phyloP scores from a whole-genome alignment of 2,329 filamentous ascomycete species.

The Aphanoascus verrucosus region DNA sequence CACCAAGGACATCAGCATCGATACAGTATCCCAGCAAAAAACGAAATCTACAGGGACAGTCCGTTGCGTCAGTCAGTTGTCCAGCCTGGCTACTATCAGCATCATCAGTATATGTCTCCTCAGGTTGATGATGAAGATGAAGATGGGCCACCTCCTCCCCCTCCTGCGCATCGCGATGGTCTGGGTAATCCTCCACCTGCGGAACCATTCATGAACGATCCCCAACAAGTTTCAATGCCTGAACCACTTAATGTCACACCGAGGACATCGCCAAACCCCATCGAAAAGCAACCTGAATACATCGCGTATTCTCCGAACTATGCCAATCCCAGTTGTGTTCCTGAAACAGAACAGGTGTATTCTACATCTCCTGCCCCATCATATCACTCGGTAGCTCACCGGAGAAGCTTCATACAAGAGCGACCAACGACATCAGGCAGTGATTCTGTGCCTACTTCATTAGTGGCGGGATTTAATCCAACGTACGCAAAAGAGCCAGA shows the following conservation, averaged over 20 bases:
- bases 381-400: conserved; percentile 21
- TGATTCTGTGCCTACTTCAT: conserved; percentile 31
- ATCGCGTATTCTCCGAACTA: conserved; percentile 16
- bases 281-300: conserved; percentile 12
- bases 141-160: conserved; percentile 24
- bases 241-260: conserved; percentile 20
- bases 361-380: conserved; percentile 18
- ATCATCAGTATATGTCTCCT: conserved; percentile 14
- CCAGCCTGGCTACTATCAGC: conserved; percentile 18
- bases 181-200: conserved; percentile 12
- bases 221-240: conserved; percentile 17
- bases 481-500: conserved; percentile 22
- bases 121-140: conserved; percentile 20
- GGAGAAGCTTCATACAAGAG: conserved; percentile 19
- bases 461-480: conserved; percentile 34
- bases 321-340: conserved; percentile 3
- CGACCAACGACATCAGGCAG: conserved; percentile 21
- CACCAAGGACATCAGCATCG: conserved; percentile 13
- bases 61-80: conserved; percentile 22
- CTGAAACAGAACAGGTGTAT: conserved; percentile 16
- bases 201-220: conserved; percentile 12
- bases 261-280: conserved; percentile 13
- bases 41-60: conserved; percentile 21
- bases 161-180: conserved; percentile 24
- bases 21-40: conserved; percentile 16